Conservation (phyloP, 1,284 basidiomycete genomes). For the Mycosarcoma mackinlayi region DNA sequence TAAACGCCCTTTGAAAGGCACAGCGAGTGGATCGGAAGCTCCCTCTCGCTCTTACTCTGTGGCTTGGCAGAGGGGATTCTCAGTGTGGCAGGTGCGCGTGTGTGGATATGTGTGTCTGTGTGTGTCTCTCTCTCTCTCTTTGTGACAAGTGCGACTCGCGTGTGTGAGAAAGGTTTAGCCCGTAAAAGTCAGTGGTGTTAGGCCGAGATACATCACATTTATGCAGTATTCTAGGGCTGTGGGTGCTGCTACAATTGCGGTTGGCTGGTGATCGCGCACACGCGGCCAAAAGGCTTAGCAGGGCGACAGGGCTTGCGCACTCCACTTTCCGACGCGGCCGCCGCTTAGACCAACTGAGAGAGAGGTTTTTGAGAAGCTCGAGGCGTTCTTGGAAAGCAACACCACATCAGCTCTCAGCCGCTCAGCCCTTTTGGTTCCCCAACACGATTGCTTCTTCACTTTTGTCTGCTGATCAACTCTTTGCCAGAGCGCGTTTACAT, state of each 20-base stretch:
- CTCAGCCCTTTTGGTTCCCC: too few species aligned
- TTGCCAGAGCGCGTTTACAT: neutral
- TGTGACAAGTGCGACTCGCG: neutral
- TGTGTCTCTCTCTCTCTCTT: neutral
- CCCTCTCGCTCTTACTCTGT: neutral
- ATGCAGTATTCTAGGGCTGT: neutral
- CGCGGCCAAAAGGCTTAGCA: slow-evolving; percentile 33
- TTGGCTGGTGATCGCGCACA: slow-evolving; percentile 36
- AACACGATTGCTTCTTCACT: too few species aligned
- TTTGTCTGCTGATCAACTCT: too few species aligned
- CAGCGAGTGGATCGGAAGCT: neutral
- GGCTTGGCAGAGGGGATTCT: too few species aligned
- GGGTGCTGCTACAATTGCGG: neutral
- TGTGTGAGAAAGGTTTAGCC: neutral
- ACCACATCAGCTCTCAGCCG: neutral
- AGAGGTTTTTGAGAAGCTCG: neutral
- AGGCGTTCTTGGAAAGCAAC: slow-evolving; percentile 20
- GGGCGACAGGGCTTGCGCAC: slow-evolving; percentile 9
- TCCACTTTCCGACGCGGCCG: slow-evolving; percentile 34
- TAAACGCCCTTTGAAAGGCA: too few species aligned
- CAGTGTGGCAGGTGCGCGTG: too few species aligned
- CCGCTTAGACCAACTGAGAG: slow-evolving; percentile 41
- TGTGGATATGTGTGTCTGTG: neutral
- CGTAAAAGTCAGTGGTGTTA: too few species aligned
- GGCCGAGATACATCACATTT: neutral